These are phyloP conservation scores for Dillenia turbinata DNA, from an alignment of 164 flowering plant species.

Conservation along the genomic window DNA sequence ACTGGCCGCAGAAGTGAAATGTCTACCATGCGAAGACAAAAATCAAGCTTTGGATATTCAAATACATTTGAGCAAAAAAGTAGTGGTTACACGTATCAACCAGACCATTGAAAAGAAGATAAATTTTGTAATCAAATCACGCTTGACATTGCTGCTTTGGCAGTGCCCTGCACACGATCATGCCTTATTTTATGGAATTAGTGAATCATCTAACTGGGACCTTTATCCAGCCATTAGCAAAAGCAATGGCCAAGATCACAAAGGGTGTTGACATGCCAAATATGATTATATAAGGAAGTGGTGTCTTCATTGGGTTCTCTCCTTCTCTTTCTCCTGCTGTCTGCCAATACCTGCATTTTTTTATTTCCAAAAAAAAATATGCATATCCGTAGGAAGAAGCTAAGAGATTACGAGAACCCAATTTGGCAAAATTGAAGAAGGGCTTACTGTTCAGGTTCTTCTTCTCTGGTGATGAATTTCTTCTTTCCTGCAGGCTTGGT, in stretches of 20 bases:
- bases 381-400: neutral
- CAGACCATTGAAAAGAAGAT: no score
- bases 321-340: slow-evolving; percentile 92
- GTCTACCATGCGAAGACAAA: no score
- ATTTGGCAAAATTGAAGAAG: neutral
- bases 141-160: no score
- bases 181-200: no score
- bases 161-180: no score
- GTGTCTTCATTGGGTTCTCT: slow-evolving; percentile 95
- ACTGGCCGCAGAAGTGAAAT: no score
- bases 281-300: slow-evolving; percentile 85
- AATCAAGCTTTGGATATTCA: no score
- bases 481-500: slow-evolving; percentile 54
- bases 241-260: slow-evolving; percentile 83
- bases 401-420: neutral
- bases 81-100: no score
- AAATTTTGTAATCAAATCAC: no score
- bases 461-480: slow-evolving; percentile 89
- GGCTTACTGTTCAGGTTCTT: slow-evolving; percentile 89
- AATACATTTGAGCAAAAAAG: no score
- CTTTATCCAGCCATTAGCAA: slow-evolving; percentile 93
- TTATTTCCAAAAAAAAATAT: neutral
- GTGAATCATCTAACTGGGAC: slow-evolving; percentile 60
- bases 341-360: slow-evolving; percentile 75
- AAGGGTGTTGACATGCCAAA: slow-evolving; percentile 97